These are phyloP conservation scores for Populus tomentosa DNA, from an alignment of 441 rosid species.

Conservation along the genomic window DNA sequence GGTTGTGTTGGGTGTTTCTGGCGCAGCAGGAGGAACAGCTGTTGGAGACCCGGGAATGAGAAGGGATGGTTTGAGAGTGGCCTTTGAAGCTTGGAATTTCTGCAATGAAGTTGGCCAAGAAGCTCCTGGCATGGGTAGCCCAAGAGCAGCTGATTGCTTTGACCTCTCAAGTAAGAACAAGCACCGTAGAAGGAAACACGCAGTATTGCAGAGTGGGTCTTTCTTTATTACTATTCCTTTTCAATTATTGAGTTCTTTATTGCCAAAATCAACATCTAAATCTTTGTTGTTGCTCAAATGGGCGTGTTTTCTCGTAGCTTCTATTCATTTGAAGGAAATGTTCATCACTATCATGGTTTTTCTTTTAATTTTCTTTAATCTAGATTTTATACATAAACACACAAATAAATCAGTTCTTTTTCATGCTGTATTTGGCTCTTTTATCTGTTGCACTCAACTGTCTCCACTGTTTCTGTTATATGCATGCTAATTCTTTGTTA, in stretches of 20 bases:
- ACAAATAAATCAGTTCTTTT: neutral
- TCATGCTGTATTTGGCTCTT: too few relatives aligned
- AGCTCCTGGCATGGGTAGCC: slow-evolving; percentile 58
- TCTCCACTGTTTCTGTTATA: neutral
- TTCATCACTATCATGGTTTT: neutral
- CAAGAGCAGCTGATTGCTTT: slow-evolving; percentile 75
- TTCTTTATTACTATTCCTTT: neutral
- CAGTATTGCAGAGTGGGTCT: slow-evolving; percentile 14
- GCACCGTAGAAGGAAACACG: slow-evolving; percentile 16
- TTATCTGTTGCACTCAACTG: neutral
- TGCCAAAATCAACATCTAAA: neutral
- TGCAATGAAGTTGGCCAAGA: slow-evolving; percentile 72
- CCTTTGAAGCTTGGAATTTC: slow-evolving; percentile 68
- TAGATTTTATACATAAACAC: neutral
- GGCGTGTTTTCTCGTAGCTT: neutral
- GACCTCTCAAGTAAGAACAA: slow-evolving; percentile 31
- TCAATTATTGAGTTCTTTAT: neutral
- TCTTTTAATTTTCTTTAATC: neutral
- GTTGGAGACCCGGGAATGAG: slow-evolving; percentile 67
- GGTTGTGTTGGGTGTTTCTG: slow-evolving; percentile 12
- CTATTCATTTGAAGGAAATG: neutral
- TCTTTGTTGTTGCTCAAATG: slow-evolving; percentile 3
- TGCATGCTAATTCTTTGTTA: neutral
- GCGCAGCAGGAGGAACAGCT: slow-evolving; percentile 27
- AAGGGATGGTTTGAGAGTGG: slow-evolving; percentile 55